phyloP scores from a whole-genome alignment of 306 rosid species.

The Sicyos edulis region DNA sequence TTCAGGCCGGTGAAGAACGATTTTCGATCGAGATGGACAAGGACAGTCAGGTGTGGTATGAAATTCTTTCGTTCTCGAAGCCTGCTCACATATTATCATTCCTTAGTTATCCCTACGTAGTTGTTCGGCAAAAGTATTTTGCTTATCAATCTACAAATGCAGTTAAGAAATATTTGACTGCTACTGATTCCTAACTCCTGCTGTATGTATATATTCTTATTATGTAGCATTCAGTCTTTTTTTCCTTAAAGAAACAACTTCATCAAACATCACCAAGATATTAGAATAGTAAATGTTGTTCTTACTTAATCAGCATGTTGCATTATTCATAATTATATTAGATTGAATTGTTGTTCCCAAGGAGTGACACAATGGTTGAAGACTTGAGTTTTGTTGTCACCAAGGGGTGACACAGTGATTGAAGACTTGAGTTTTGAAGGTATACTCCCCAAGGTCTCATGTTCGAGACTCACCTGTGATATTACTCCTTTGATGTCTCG shows the following conservation, averaged over 20 bases:
- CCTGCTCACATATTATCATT: conserved; percentile 74
- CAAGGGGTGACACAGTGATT: too few relatives aligned
- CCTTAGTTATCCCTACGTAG: conserved; percentile 74
- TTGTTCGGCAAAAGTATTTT: conserved; percentile 72
- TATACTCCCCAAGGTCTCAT: too few relatives aligned
- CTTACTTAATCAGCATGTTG: too few relatives aligned
- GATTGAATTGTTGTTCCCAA: too few relatives aligned
- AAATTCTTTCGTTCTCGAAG: conserved; percentile 79
- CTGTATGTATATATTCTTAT: background rate
- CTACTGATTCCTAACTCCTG: conserved; percentile 26
- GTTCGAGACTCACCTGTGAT: too few relatives aligned
- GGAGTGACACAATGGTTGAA: too few relatives aligned
- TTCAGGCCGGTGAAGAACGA: conserved; percentile 92
- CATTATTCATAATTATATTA: too few relatives aligned
- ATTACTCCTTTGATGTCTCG: too few relatives aligned
- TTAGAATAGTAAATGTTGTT: background rate
- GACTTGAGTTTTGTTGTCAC: too few relatives aligned
- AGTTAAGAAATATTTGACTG: conserved; percentile 43
- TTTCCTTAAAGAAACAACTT: background rate
- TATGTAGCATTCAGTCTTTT: background rate
- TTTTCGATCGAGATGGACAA: conserved; percentile 76
- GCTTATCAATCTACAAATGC: conserved; percentile 69
- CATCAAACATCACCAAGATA: background rate
- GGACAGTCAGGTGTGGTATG: conserved; percentile 91
- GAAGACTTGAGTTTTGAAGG: too few relatives aligned